These are phyloP conservation scores for Suillus brevipes DNA, from an alignment of 768 basidiomycete genomes.

Conservation along the genomic window DNA sequence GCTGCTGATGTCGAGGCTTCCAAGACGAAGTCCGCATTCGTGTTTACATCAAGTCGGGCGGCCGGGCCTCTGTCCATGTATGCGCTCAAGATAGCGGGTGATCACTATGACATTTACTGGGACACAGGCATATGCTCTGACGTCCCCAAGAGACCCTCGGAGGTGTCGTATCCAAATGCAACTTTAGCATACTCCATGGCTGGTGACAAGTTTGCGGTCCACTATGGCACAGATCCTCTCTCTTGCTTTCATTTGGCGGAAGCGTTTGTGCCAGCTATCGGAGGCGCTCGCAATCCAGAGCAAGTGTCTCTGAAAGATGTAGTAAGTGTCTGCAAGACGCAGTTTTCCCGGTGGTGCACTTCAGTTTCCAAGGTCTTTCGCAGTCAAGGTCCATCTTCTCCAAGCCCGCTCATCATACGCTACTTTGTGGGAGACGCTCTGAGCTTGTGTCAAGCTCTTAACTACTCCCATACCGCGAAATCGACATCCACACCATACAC, in stretches of 20 bases:
- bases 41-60: conserved; percentile 22
- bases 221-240: conserved; percentile 32
- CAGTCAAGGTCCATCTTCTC: not conserved
- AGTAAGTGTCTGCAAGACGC: conserved; percentile 12
- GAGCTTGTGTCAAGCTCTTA: conserved; percentile 29
- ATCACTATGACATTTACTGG: conserved; percentile 30
- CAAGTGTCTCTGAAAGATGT: not conserved
- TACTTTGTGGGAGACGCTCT: conserved; percentile 32
- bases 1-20: conserved; percentile 21
- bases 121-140: conserved; percentile 25
- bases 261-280: conserved; percentile 14
- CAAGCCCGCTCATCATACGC: conserved; percentile 21
- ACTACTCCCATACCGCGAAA: conserved; percentile 10
- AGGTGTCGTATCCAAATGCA: conserved; percentile 25
- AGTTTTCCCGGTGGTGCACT: conserved; percentile 29
- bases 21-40: not conserved
- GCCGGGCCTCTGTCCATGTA: conserved; percentile 26
- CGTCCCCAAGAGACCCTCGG: conserved; percentile 17
- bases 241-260: conserved; percentile 35
- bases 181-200: conserved; percentile 29
- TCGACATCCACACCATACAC: conserved; percentile 18
- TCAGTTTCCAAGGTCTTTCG: conserved; percentile 18
- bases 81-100: conserved; percentile 8
- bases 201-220: conserved; percentile 24
- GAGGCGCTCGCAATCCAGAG: not conserved